Conservation (phyloP, 2,329 filamentous ascomycete species). For the Sarocladium kiliense region DNA sequence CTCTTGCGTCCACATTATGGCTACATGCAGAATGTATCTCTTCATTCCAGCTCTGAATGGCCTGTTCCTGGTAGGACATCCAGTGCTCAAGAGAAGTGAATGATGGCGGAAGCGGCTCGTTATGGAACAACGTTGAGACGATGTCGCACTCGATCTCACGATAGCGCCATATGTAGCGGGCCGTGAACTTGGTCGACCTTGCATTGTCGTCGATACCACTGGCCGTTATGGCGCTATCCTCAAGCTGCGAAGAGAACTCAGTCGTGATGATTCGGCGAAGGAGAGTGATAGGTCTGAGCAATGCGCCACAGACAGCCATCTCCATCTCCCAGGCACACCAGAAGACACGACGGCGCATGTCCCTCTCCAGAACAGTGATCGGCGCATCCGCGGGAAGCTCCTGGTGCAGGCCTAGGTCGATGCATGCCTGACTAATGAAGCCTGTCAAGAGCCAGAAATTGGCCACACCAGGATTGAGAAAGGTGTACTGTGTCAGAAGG, state of each 20-base stretch:
- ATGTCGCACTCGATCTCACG: neutral
- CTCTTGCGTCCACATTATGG: neutral
- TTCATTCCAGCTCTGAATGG: neutral
- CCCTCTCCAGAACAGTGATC: neutral
- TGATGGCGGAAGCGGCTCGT: neutral
- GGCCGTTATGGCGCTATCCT: neutral
- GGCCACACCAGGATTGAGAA: neutral
- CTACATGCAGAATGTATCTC: neutral
- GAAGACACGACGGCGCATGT: neutral
- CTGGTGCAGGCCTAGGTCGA: neutral
- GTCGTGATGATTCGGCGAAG: neutral
- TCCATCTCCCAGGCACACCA: conserved; percentile 2
- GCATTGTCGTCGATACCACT: neutral
- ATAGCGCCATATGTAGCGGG: neutral
- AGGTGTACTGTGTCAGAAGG: neutral
- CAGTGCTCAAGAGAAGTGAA: neutral
- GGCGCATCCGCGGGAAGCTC: neutral
- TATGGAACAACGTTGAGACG: neutral
- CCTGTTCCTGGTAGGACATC: neutral
- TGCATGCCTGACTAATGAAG: neutral
- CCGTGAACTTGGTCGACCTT: neutral
- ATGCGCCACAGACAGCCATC: neutral
- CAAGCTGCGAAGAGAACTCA: neutral
- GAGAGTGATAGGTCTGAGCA: neutral
- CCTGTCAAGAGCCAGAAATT: neutral